phyloP scores from a whole-genome alignment of 192 early-diverging fungal genomes.

The Backusella macrospora region DNA sequence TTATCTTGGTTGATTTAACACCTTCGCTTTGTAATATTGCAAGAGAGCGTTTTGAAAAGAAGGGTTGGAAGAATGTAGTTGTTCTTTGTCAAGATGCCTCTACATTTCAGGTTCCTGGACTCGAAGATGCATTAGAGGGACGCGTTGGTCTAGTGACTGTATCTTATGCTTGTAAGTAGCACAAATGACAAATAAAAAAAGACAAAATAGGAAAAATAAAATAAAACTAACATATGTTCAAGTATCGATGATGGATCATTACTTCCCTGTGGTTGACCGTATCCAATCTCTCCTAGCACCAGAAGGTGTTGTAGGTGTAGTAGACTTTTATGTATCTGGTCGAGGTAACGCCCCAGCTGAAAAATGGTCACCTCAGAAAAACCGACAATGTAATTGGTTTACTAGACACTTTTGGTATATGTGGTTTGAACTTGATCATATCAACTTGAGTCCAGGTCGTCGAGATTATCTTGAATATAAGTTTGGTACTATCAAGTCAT shows the following conservation, averaged over 20 bases:
- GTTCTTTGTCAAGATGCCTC: conserved; percentile 83
- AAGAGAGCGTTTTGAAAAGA: conserved; percentile 67
- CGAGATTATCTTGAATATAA: conserved; percentile 85
- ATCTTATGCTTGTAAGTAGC: conserved; percentile 70
- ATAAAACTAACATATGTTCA: background rate
- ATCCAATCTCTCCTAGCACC: conserved; percentile 60
- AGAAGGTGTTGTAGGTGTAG: conserved; percentile 74
- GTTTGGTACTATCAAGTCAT: conserved; percentile 75
- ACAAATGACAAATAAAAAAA: background rate
- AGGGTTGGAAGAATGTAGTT: conserved; percentile 80
- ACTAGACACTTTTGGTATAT: conserved; percentile 84
- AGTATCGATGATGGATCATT: conserved; percentile 84
- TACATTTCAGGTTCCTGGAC: conserved; percentile 65
- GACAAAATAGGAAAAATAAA: background rate
- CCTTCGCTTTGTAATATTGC: conserved; percentile 81
- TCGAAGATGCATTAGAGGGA: conserved; percentile 54
- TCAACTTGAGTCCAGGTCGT: conserved; percentile 75
- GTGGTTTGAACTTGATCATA: conserved; percentile 87
- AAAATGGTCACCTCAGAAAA: conserved; percentile 49
- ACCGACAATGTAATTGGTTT: conserved; percentile 77
- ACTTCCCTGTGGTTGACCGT: conserved; percentile 70
- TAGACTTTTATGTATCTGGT: conserved; percentile 80
- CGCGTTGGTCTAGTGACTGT: conserved; percentile 80
- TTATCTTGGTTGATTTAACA: conserved; percentile 84
- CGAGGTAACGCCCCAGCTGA: conserved; percentile 43